A percentile compares a stretch with the other conserved stretches of the same genome.
These are phyloP conservation scores for Cadophora sp. DNA, from an alignment of 2,329 filamentous ascomycete genomes.

Conservation along the genomic window DNA sequence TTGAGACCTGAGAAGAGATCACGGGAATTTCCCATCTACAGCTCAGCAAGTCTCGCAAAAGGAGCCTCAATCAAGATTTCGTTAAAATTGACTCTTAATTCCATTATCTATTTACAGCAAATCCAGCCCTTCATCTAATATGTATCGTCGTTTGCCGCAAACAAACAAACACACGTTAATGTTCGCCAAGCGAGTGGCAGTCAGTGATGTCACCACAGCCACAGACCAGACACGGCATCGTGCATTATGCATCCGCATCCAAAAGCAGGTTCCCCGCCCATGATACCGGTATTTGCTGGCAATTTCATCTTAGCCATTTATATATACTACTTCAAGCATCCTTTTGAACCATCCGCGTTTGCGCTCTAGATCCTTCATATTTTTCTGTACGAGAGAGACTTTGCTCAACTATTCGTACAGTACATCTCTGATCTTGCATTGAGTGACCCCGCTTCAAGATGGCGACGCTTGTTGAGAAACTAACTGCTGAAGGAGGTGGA, in stretches of 20 bases:
- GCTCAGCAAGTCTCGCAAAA: no score
- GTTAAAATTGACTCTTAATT: no score
- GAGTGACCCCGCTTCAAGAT: slow-evolving; percentile 19
- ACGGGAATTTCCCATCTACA: no score
- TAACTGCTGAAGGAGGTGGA: slow-evolving; percentile 27
- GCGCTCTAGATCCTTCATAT: neutral
- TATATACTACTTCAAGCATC: neutral
- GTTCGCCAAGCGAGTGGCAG: neutral
- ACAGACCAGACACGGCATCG: slow-evolving; percentile 10
- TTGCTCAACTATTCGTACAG: neutral
- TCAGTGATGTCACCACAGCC: slow-evolving; percentile 16
- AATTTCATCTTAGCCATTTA: neutral
- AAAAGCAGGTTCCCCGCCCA: slow-evolving; percentile 12
- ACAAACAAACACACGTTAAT: neutral
- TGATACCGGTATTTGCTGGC: neutral
- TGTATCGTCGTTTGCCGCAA: neutral
- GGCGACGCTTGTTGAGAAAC: slow-evolving; percentile 26
- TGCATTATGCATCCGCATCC: neutral
- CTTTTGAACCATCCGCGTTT: neutral
- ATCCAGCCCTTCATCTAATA: no score
- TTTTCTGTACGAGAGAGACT: neutral
- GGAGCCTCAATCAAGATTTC: no score
- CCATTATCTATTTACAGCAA: no score
- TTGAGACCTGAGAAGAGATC: no score
- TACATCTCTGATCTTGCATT: neutral